Percentiles rank a stretch among this genome's conserved stretches.
Evolutionary conservation across 305 asterid species (phyloP).

Genomic region (Stenogyne calaminthoides): DNA sequence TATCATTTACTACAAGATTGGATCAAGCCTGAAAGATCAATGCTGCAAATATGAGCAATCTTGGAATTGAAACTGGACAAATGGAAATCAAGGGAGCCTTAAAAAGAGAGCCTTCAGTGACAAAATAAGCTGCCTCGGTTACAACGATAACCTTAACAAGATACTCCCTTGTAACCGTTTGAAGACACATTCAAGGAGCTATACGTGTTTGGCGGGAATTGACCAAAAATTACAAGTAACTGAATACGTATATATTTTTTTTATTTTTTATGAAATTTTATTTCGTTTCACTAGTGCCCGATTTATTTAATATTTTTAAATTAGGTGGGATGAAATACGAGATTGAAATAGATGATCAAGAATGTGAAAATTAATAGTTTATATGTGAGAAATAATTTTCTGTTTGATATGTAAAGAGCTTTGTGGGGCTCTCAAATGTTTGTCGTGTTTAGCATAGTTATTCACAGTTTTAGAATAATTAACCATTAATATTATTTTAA

Average conservation of each 20-base stretch:
- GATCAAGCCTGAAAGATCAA: slow-evolving; percentile 11
- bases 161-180: slow-evolving; percentile 33
- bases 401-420: not conserved
- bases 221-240: slow-evolving; percentile 15
- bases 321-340: not conserved
- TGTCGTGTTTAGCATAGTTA: slow-evolving; percentile 29
- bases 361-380: not conserved
- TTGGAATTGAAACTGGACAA: slow-evolving; percentile 28
- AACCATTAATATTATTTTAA: slow-evolving; percentile 1
- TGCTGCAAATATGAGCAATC: not conserved
- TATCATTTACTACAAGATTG: slow-evolving; percentile 19
- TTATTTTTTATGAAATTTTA: not conserved
- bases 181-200: slow-evolving; percentile 13
- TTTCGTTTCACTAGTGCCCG: not conserved
- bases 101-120: slow-evolving; percentile 30
- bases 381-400: not conserved
- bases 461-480: slow-evolving; percentile 21
- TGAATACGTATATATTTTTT: not conserved
- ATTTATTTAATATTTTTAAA: not conserved
- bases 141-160: slow-evolving; percentile 43
- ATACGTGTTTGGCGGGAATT: slow-evolving; percentile 22
- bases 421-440: slow-evolving; percentile 26
- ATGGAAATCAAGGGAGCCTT: slow-evolving; percentile 17
- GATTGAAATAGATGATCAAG: not conserved
- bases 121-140: slow-evolving; percentile 42